These are phyloP conservation scores for Yamadazyma sp. DNA, from an alignment of 805 yeast genomes.

Conservation along the genomic window DNA sequence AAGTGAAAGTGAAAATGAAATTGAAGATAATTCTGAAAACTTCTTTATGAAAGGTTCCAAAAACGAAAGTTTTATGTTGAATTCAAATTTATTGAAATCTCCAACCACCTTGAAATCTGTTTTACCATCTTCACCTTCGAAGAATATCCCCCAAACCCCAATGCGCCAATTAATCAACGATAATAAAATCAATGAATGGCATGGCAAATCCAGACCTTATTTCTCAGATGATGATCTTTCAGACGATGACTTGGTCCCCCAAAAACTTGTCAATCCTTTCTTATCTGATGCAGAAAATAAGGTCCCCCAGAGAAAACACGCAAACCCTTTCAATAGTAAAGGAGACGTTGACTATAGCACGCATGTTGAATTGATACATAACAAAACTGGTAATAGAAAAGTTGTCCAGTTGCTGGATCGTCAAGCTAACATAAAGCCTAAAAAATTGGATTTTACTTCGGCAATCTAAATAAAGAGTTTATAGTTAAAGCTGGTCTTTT, in stretches of 20 bases:
- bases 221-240: slow-evolving; percentile 22
- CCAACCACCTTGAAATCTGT: slow-evolving; percentile 4
- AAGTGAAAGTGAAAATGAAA: slow-evolving; percentile 17
- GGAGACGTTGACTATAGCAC: slow-evolving; percentile 18
- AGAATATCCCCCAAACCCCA: slow-evolving; percentile 21
- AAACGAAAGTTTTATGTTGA: slow-evolving; percentile 5
- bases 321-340: background rate
- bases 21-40: slow-evolving; percentile 1
- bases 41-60: slow-evolving; percentile 7
- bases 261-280: slow-evolving; percentile 23
- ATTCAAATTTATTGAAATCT: slow-evolving; percentile 4
- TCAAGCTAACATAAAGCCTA: slow-evolving; percentile 37
- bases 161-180: slow-evolving; percentile 30
- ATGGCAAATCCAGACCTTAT: slow-evolving; percentile 29
- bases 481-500: slow-evolving; percentile 5
- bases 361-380: slow-evolving; percentile 29
- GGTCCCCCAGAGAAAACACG: background rate
- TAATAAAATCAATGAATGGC: slow-evolving; percentile 33
- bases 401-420: slow-evolving; percentile 29
- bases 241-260: slow-evolving; percentile 2
- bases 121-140: slow-evolving; percentile 5
- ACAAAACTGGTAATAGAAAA: slow-evolving; percentile 34
- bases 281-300: slow-evolving; percentile 2
- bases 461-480: background rate
- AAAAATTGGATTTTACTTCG: slow-evolving; percentile 26